Base-by-base conservation (phyloP, 176 grass and related monocot species). In the Ensete ventricosum region DNA sequence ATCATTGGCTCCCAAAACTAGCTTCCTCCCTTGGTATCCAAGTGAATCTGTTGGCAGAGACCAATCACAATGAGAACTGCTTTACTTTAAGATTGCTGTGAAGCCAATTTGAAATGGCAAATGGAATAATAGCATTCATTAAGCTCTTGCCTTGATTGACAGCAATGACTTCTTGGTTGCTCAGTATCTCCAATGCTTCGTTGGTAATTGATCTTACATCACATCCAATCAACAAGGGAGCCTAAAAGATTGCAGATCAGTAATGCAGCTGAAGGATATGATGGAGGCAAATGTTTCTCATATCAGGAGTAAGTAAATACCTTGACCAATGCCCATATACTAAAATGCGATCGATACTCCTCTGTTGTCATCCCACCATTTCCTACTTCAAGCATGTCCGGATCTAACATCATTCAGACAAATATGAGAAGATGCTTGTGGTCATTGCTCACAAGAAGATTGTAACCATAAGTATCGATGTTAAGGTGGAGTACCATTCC, bases 221-320 rank as follows among this genome's bases (percentile, higher is more conserved):
- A 57, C 72, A 74, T 57, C 72, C 72, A 27, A 74, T 74, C 54
- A 74, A 74, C 72, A 74, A 58, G 20, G 72, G 72, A 57, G 72
- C 72, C 72, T 74, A 5, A 51, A 12, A 70, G 20, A 20, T 10
- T 26, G 3, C 52, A 9, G 20, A 17, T 20, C 12, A 62, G 57
- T 19, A 19, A 17, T 20, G 7, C 53, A 27, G 24, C 0, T 34
- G 27, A 55, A 74, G 48, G 12, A 14, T 23, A 3, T 5, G 34
- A 62, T 19, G 19, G 24, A 73, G 12, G 50, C 3, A 9, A 17
- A 62, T 17, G 14, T 62, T 62, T 13, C 54, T 2, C 51, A 17
- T 17, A 62, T 62, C 57, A 20, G 7, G 57, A 7, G 20, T 24
- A 1, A 54, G 20, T 53, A 1, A 54, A 54, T 73, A 74, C 72